Base-by-base conservation (phyloP, 768 basidiomycete genomes). In the Leccinum olivaceopallidum region DNA sequence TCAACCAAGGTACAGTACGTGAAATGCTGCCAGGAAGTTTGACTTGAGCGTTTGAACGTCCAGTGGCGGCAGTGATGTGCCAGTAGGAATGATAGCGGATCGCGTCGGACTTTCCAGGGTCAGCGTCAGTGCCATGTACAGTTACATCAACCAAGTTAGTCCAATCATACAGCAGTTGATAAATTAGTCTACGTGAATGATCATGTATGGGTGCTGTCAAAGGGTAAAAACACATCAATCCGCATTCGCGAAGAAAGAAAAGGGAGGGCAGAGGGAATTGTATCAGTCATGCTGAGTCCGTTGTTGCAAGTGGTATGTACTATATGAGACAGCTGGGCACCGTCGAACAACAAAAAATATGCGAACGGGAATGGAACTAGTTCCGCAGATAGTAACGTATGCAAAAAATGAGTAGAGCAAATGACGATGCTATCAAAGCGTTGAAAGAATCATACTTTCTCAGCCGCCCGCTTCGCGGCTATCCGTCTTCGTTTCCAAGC, bases 401-500 rank as follows among this genome's bases (percentile, higher is more conserved):
- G 48, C 63, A 66, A 59, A 65, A 59, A 61, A 47, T 44, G n/a
- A 44, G n/a, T 56, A 65, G 53, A 65, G 57, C 55, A 61, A 34
- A 39, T 3, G n/a, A 37, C 26, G 58, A 63, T 32, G 58, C 55
- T 58, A 39, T 72, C 60, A 61, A 69, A 59, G 61, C 55, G 37
- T 55, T 55, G 34, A 60, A 37, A 37, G 22, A 20, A 56, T 67
- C 65, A 75, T 20, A 57, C 65, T 62, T 66, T 70, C 10, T 64
- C 68, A 3, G 56, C 56, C 28, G 58, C 70, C 48, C 32, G 62
- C 69, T 50, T 61, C 34, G 60, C 69, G 49, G 64, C 72, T 64
- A 76, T 69, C 52, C 70, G 67, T 60, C 59, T 62, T 66, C 69
- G 68, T 60, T 72, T 72, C 73, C 73, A 75, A 18, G 69, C 70